Evolutionary conservation across 2,329 filamentous ascomycete genomes (phyloP).

Genomic region (Fusarium albidum): DNA sequence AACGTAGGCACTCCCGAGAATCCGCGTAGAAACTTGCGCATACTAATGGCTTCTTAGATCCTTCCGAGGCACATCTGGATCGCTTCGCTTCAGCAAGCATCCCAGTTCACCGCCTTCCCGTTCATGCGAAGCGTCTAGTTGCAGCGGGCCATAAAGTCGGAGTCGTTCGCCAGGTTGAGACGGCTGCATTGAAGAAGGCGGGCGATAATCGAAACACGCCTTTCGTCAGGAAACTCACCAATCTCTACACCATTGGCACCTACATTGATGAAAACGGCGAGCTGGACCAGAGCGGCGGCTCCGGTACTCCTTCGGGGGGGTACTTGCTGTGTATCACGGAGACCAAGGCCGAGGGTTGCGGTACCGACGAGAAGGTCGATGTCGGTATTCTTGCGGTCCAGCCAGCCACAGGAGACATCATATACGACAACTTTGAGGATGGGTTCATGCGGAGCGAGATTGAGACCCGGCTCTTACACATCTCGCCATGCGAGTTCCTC

Average conservation of each 20-base stretch:
- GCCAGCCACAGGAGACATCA: slow-evolving; percentile 92
- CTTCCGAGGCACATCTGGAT: slow-evolving; percentile 90
- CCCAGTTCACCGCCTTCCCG: slow-evolving; percentile 87
- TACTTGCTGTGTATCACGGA: slow-evolving; percentile 95
- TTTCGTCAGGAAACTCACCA: slow-evolving; percentile 92
- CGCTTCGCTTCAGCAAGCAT: slow-evolving; percentile 96
- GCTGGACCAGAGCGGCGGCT: slow-evolving; percentile 62
- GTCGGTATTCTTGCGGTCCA: slow-evolving; percentile 94
- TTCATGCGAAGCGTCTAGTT: slow-evolving; percentile 93
- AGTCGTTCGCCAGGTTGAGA: slow-evolving; percentile 93
- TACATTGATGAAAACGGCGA: slow-evolving; percentile 95
- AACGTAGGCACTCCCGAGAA: slow-evolving; percentile 62
- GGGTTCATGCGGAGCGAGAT: slow-evolving; percentile 98
- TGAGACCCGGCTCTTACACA: slow-evolving; percentile 93
- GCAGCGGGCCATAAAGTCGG: slow-evolving; percentile 95
- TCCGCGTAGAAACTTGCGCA: background rate
- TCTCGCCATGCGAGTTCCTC: slow-evolving; percentile 93
- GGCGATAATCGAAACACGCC: slow-evolving; percentile 94
- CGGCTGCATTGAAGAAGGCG: slow-evolving; percentile 92
- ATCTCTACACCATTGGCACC: slow-evolving; percentile 96
- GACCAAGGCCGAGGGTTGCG: slow-evolving; percentile 77
- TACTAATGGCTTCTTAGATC: slow-evolving; percentile 56
- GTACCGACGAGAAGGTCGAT: slow-evolving; percentile 91
- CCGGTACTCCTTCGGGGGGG: slow-evolving; percentile 69
- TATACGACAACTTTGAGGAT: slow-evolving; percentile 96